These are phyloP conservation scores for Colletotrichum kahawae DNA, from an alignment of 2,329 filamentous ascomycete genomes.

Conservation along the genomic window DNA sequence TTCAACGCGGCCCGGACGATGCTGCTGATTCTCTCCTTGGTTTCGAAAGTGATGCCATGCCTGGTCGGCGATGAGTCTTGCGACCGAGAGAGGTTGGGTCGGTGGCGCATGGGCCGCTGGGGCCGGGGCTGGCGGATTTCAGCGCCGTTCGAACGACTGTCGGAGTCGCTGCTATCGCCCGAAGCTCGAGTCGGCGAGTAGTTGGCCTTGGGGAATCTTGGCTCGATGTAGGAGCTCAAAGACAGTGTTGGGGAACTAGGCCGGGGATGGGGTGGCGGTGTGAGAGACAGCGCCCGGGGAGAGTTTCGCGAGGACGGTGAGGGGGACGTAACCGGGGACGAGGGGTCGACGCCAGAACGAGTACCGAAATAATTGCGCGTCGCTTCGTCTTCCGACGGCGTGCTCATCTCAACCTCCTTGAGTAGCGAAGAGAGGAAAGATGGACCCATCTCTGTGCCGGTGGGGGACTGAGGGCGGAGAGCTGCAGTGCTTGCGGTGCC, in stretches of 20 bases:
- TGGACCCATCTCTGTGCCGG: conserved; percentile 55
- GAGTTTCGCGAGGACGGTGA: conserved; percentile 68
- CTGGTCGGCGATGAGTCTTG: conserved; percentile 73
- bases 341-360: conserved; percentile 36
- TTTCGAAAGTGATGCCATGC: conserved; percentile 71
- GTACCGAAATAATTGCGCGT: conserved; percentile 42
- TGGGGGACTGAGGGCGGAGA: conserved; percentile 5
- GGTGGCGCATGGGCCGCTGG: conserved; percentile 48
- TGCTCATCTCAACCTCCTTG: conserved; percentile 80
- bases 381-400: conserved; percentile 62
- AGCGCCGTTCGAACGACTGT: conserved; percentile 38
- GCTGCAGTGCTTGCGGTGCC: background rate
- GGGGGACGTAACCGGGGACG: conserved; percentile 73
- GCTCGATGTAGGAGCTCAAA: conserved; percentile 74
- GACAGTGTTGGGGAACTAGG: conserved; percentile 70
- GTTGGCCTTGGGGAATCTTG: conserved; percentile 75
- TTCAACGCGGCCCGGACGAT: conserved; percentile 86
- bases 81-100: conserved; percentile 48
- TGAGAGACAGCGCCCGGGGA: conserved; percentile 69
- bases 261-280: conserved; percentile 71
- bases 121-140: conserved; percentile 60
- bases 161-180: conserved; percentile 52
- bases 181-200: conserved; percentile 66
- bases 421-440: conserved; percentile 87
- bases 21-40: conserved; percentile 86